These are phyloP conservation scores for Pleurotus eryngii DNA, from an alignment of 768 basidiomycete genomes.

Conservation along the genomic window DNA sequence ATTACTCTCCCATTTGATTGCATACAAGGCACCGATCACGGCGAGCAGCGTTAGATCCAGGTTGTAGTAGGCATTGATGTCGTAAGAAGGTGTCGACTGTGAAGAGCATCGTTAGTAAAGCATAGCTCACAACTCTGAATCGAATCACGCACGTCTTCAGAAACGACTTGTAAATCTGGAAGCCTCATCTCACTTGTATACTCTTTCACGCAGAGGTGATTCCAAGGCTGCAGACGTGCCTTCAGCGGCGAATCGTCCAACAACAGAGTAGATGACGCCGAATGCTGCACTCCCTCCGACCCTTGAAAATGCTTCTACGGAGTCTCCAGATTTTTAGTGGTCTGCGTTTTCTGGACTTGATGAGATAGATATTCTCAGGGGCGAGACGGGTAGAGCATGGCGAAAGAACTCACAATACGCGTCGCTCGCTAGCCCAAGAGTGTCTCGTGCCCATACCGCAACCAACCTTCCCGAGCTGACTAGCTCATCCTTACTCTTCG, in stretches of 20 bases:
- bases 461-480: slow-evolving; percentile 31
- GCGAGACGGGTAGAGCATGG: not conserved
- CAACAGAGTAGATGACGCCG: slow-evolving; percentile 43
- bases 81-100: not conserved
- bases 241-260: slow-evolving; percentile 56
- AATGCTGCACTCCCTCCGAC: slow-evolving; percentile 25
- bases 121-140: too few species aligned
- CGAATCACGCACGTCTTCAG: too few species aligned
- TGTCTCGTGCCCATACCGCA: slow-evolving; percentile 79
- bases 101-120: too few species aligned
- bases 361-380: not conserved
- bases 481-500: not conserved
- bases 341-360: slow-evolving; percentile 43
- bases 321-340: slow-evolving; percentile 73
- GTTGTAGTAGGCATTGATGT: not conserved
- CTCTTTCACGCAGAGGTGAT: slow-evolving; percentile 75
- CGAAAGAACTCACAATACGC: slow-evolving; percentile 59
- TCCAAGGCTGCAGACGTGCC: slow-evolving; percentile 70
- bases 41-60: slow-evolving; percentile 62
- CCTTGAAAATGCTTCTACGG: slow-evolving; percentile 44
- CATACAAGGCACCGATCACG: slow-evolving; percentile 64
- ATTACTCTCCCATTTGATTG: slow-evolving; percentile 54
- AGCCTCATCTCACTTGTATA: slow-evolving; percentile 47
- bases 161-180: slow-evolving; percentile 21
- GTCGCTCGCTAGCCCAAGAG: slow-evolving; percentile 56